These are phyloP conservation scores for Corinectria fuckeliana DNA, from an alignment of 2,329 filamentous ascomycete species.

Conservation along the genomic window DNA sequence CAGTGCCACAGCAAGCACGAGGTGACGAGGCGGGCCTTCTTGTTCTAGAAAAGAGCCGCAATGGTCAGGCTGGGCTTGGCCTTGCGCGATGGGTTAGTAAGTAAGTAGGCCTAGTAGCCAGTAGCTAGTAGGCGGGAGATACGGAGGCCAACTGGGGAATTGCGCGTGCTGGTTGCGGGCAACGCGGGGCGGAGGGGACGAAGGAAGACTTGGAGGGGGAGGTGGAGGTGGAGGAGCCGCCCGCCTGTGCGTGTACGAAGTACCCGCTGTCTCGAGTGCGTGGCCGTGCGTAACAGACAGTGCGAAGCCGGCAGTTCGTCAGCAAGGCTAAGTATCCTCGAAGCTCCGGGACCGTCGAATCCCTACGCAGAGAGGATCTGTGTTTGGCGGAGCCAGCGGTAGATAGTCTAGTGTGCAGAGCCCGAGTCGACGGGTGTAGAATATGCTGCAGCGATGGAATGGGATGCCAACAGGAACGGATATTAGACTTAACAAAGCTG, in stretches of 20 bases:
- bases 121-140: not conserved
- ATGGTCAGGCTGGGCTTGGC: constrained; percentile 15
- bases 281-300: not conserved
- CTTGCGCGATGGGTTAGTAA: constrained; percentile 11
- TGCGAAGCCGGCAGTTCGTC: not conserved
- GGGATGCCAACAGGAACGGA: constrained; percentile 15
- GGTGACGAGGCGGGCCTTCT: constrained; percentile 26
- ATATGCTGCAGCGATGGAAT: constrained; percentile 27
- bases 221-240: not conserved
- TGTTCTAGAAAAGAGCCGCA: constrained; percentile 26
- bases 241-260: not conserved
- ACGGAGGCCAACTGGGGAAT: not conserved
- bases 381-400: constrained; percentile 2
- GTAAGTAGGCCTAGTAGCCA: too few relatives aligned
- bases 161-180: constrained; percentile 6
- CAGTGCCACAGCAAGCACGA: constrained; percentile 23
- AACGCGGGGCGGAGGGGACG: constrained; percentile 11
- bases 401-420: constrained; percentile 13
- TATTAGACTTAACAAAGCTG: constrained; percentile 12
- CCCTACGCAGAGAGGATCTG: not conserved
- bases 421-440: constrained; percentile 32
- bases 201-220: not conserved
- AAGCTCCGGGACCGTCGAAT: not conserved
- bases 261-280: not conserved
- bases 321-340: not conserved